Evolutionary conservation across 108 stramenopile genomes (phyloP).

Genomic region (Skeletonema costatum): DNA sequence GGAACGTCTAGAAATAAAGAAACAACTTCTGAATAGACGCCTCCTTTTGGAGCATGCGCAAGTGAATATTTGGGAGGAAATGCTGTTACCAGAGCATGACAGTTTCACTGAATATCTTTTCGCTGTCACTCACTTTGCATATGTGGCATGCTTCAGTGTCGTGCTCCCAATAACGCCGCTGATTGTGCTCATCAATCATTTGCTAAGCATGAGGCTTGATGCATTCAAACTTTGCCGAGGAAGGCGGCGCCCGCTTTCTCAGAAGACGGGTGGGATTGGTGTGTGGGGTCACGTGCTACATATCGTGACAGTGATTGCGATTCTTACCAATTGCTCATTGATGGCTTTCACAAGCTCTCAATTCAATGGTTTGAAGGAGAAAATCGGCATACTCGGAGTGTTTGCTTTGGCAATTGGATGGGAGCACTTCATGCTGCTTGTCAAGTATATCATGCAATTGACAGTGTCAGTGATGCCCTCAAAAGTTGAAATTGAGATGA

Average conservation of each 20-base stretch:
- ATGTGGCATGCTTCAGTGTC: slow-evolving; percentile 95
- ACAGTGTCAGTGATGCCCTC: slow-evolving; percentile 68
- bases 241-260: slow-evolving; percentile 84
- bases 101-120: slow-evolving; percentile 94
- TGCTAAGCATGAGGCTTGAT: slow-evolving; percentile 92
- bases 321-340: slow-evolving; percentile 94
- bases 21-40: slow-evolving; percentile 71
- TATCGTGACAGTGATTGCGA: slow-evolving; percentile 93
- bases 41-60: slow-evolving; percentile 88
- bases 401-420: slow-evolving; percentile 83
- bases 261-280: slow-evolving; percentile 95
- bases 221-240: slow-evolving; percentile 96
- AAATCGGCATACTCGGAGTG: slow-evolving; percentile 62
- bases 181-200: slow-evolving; percentile 92
- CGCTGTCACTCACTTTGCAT: slow-evolving; percentile 91
- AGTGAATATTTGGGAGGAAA: slow-evolving; percentile 83
- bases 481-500: slow-evolving; percentile 70
- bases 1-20: slow-evolving; percentile 43
- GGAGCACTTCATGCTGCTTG: slow-evolving; percentile 89
- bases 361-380: slow-evolving; percentile 53
- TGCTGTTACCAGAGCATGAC: slow-evolving; percentile 83
- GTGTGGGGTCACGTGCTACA: slow-evolving; percentile 96
- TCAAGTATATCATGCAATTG: slow-evolving; percentile 86
- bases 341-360: slow-evolving; percentile 87
- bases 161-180: slow-evolving; percentile 95